A percentile compares a stretch with the other conserved stretches of the same genome.
Evolutionary conservation across 345 rosid genomes (phyloP).

Genomic region (Gossypium longicalyx): DNA sequence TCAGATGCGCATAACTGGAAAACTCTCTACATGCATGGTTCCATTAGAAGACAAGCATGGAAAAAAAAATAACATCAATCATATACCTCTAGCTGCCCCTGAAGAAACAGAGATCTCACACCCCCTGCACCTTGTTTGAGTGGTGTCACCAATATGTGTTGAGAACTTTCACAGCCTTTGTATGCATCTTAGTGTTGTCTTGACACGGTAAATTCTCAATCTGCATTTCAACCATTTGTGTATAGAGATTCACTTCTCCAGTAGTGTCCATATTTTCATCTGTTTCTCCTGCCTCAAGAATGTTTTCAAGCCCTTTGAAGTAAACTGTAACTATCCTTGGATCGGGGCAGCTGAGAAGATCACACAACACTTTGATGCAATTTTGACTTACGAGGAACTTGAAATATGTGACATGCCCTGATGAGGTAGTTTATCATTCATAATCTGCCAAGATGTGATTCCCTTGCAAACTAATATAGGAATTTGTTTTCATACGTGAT

Average conservation of each 20-base stretch:
- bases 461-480: not conserved
- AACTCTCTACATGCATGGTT: too few relatives aligned
- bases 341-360: conserved; percentile 74
- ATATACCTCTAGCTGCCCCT: too few relatives aligned
- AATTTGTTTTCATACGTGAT: not conserved
- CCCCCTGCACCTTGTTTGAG: too few relatives aligned
- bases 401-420: not conserved
- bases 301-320: conserved; percentile 52
- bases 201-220: conserved; percentile 28
- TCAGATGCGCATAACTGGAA: too few relatives aligned
- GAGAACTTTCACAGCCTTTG: conserved; percentile 36
- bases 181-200: conserved; percentile 30
- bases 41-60: too few relatives aligned
- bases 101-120: too few relatives aligned
- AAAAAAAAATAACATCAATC: too few relatives aligned
- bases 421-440: not conserved
- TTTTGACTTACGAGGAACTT: conserved; percentile 64
- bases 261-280: conserved; percentile 25
- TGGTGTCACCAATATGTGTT: conserved; percentile 47
- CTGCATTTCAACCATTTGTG: conserved; percentile 55
- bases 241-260: conserved; percentile 48
- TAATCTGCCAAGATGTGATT: not conserved
- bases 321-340: conserved; percentile 56
- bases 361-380: conserved; percentile 78
- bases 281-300: conserved; percentile 52